These are phyloP conservation scores for Emergomyces pasteurianus DNA, from an alignment of 2,329 filamentous ascomycete species.

Conservation along the genomic window DNA sequence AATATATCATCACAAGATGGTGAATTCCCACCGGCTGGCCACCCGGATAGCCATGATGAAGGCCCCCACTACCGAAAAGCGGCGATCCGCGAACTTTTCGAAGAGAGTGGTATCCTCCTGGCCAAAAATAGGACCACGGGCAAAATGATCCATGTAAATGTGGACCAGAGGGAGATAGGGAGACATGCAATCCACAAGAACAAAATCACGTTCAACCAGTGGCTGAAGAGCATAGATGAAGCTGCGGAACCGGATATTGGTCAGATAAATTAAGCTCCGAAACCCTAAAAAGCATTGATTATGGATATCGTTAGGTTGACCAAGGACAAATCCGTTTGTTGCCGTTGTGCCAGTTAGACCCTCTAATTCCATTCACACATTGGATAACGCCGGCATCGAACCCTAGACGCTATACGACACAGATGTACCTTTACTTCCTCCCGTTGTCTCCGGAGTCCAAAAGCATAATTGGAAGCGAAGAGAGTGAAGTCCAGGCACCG, in stretches of 20 bases:
- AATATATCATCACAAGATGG: constrained; percentile 70
- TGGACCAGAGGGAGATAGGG: constrained; percentile 50
- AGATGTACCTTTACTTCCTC: constrained; percentile 93
- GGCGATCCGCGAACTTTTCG: constrained; percentile 84
- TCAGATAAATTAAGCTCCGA: constrained; percentile 10
- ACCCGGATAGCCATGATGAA: constrained; percentile 54
- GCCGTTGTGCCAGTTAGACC: constrained; percentile 10
- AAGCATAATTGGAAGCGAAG: constrained; percentile 24
- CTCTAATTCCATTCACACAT: constrained; percentile 69
- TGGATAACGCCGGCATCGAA: constrained; percentile 71
- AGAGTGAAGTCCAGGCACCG: constrained; percentile 53
- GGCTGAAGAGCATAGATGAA: constrained; percentile 37
- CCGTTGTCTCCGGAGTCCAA: constrained; percentile 41
- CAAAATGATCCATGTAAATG: constrained; percentile 49
- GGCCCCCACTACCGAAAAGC: constrained; percentile 63
- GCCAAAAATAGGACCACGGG: constrained; percentile 37
- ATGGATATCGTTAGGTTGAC: constrained; percentile 1
- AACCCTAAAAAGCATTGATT: not conserved
- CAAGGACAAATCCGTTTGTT: not conserved
- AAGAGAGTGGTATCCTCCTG: constrained; percentile 83
- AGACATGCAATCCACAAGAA: constrained; percentile 58
- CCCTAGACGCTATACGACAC: constrained; percentile 74
- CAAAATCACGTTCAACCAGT: constrained; percentile 53
- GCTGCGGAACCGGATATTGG: constrained; percentile 47
- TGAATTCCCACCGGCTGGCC: constrained; percentile 35